Conservation (phyloP, 1,284 basidiomycete genomes). For the Peniophora sp. region DNA sequence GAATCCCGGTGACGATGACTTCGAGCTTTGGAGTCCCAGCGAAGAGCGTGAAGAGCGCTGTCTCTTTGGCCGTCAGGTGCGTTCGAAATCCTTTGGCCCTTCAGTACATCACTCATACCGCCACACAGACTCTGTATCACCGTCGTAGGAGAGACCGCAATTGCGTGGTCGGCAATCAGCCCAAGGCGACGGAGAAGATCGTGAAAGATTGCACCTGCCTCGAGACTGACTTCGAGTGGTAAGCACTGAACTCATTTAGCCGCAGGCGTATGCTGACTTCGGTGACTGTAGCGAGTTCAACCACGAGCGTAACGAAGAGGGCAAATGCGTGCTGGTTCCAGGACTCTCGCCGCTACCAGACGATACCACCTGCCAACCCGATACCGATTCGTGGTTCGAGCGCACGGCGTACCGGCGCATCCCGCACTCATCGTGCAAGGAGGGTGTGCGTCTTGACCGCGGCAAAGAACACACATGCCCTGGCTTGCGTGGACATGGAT, state of each 20-base stretch:
- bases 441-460: slow-evolving; percentile 65
- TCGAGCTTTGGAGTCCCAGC: slow-evolving; percentile 91
- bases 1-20: slow-evolving; percentile 79
- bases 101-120: not conserved
- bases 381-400: slow-evolving; percentile 81
- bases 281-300: slow-evolving; percentile 74
- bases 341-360: slow-evolving; percentile 56
- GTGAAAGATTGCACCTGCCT: slow-evolving; percentile 71
- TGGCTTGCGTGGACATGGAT: slow-evolving; percentile 61
- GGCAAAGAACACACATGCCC: slow-evolving; percentile 73
- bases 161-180: slow-evolving; percentile 74
- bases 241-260: slow-evolving; percentile 2
- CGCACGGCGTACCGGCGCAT: slow-evolving; percentile 86
- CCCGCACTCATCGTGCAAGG: slow-evolving; percentile 78
- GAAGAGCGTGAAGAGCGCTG: slow-evolving; percentile 72
- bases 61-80: slow-evolving; percentile 81
- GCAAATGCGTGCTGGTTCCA: slow-evolving; percentile 67
- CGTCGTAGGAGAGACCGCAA: slow-evolving; percentile 74
- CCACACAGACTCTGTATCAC: slow-evolving; percentile 74
- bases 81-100: slow-evolving; percentile 5
- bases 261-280: not conserved
- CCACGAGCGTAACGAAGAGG: slow-evolving; percentile 58
- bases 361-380: slow-evolving; percentile 55
- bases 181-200: slow-evolving; percentile 44
- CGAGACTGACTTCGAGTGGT: slow-evolving; percentile 87